Evolutionary conservation across 768 basidiomycete genomes (phyloP), one percentile per base, ranked within the genome.

Genomic region (Bullera alba): DNA sequence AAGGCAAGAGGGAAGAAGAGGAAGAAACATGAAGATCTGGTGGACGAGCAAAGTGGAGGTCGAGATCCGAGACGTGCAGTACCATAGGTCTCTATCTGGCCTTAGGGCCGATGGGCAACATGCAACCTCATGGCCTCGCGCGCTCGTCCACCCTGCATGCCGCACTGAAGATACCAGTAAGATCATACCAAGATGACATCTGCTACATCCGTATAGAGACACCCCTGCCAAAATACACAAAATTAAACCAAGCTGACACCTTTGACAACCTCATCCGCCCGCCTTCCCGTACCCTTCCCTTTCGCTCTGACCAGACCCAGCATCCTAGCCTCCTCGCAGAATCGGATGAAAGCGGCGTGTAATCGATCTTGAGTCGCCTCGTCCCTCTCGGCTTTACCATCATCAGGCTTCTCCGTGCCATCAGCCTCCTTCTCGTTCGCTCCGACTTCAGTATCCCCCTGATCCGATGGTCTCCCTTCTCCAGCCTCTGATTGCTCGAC

Each of bases 221-320:
- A n/a, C n/a, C n/a, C n/a, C n/a, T n/a, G n/a, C n/a, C 32, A 44
- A 44, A 23, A 27, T 14, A 25, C 26, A 16, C 12, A 38, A n/a
- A 28, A 32, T 41, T 45, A 66, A 16, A 63, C 50, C 34, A 67
- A 19, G n/a, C 55, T 62, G 38, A 61, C 48, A 32, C 59, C 53
- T 46, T 67, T 67, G 25, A 67, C 56, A 6, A 67, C 65, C 54
- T 67, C 65, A 39, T 67, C 65, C 16, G 53, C 65, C n/a, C 62
- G 17, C 29, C 56, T 56, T 14, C 50, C 32, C 2, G 46, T 46
- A 14, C 53, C 58, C 45, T 55, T 59, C 15, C 62, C 65, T 47
- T 55, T 54, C 4, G 62, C 65, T 36, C 63, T 41, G 19, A 68
- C 58, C 22, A 68, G 45, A 2, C 66, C 66, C 14, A 68, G 34